Base-by-base conservation (phyloP, 768 basidiomycete genomes). In the Bullera alba region DNA sequence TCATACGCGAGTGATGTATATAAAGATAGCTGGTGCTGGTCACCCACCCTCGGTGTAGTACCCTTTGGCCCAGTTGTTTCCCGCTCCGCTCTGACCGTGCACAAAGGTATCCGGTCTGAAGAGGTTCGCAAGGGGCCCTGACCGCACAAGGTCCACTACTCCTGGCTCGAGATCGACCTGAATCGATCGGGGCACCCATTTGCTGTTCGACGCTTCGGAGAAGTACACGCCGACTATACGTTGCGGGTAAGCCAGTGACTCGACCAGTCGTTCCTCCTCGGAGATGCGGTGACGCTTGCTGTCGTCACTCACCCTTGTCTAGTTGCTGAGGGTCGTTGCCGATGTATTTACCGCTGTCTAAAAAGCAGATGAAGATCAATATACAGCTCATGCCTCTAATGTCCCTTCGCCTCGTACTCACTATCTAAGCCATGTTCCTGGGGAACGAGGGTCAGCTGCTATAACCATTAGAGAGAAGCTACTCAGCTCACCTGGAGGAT, bases 61-160 rank as follows among this genome's bases (percentile, higher is more conserved):
- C n/a, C 67, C 57, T 75, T 95, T 93, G 15, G 89, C 90, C 86
- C 88, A 95, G 57, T 92, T 93, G 63, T 96, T 95, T 16, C 90
- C 91, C 0, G 90, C 83, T 43, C 81, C 79, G 50, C 76, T 75
- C 37, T 78, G 72, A 5, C 81, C 78, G 30, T 80, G 79, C 41
- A 91, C 69, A 67, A 79, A 93, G 1, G 87, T 93, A 67, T 91
- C 89, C 2, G 92, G 92, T 42, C 83, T 80, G 75, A 91, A 95
- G 5, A 97, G 77, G 6, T 67, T 60, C 2, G 90, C 90, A 32
- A 86, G 73, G 2, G 79, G 73, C 10, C 88, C 86, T 23, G 81
- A 77, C 41, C 81, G 81, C 43, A 88, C 74, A 81, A 78, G 80
- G 58, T 92, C 82, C 67, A 84, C 82, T 8, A 95, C 92, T 8